phyloP scores from a whole-genome alignment of 371 early-diverging fungal species.

The Mortierella sp. region DNA sequence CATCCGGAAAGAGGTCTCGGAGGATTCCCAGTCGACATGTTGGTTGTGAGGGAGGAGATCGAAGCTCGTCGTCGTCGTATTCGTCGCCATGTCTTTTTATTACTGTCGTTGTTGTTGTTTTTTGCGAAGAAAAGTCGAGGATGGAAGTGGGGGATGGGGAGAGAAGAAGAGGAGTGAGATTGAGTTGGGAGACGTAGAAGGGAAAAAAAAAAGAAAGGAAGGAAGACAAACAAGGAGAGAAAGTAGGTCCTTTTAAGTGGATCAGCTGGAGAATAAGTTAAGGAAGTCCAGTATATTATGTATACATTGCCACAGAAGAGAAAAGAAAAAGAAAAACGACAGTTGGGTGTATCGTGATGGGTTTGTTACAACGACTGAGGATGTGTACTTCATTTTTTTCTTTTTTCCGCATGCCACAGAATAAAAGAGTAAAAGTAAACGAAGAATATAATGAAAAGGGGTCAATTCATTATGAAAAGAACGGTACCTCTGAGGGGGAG shows the following conservation, averaged over 20 bases:
- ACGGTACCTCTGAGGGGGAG: not conserved
- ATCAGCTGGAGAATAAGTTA: too few species aligned
- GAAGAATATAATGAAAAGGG: not conserved
- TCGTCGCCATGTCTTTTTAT: not conserved
- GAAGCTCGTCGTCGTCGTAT: not conserved
- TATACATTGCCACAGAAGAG: not conserved
- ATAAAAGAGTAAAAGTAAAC: not conserved
- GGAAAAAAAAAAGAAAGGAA: not conserved
- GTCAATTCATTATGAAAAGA: not conserved
- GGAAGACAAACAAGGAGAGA: not conserved
- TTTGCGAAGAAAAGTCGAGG: not conserved
- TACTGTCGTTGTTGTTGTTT: not conserved
- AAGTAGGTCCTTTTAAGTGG: not conserved
- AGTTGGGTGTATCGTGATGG: not conserved
- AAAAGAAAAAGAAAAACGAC: not conserved
- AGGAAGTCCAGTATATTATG: not conserved
- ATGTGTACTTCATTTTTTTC: not conserved
- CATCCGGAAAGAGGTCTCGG: slow-evolving; percentile 42
- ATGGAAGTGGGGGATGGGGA: not conserved
- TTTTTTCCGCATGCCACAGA: not conserved
- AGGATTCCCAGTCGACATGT: slow-evolving; percentile 47
- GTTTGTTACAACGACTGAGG: too few species aligned
- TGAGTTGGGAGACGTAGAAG: not conserved
- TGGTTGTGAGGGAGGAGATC: slow-evolving; percentile 39
- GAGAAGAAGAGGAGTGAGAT: not conserved